Base-by-base conservation (phyloP, 352 stramenopile genomes). In the Plasmopara viticola region DNA sequence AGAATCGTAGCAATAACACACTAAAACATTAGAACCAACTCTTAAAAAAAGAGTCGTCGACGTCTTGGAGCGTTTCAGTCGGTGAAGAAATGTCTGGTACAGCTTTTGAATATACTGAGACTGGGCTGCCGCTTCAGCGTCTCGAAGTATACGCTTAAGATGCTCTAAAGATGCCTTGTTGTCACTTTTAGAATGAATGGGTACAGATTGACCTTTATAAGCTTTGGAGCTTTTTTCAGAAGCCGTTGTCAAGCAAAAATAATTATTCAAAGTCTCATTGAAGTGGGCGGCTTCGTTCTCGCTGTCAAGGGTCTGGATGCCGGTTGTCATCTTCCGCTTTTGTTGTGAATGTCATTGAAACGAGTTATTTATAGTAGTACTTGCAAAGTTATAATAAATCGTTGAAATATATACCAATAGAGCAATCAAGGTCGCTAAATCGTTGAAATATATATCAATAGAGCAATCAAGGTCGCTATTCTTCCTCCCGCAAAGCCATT, bases 121-220 rank as follows among this genome's bases (percentile, higher is more conserved):
- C 35, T 78, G 68, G 0, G 34, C 20, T 9, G 68, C 13, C 20
- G 51, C 39, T 5, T 35, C 29, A 2, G 68, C 56, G n/a, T 70
- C 49, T 2, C 68, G 68, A 15, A 78, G 43, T 1, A 62, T 37
- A 29, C 45, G 56, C 56, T 78, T 78, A 4, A 78, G 42, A 31
- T 63, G 47, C 48, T 63, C 65, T 25, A 78, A 54, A 10, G 56
- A 20, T 47, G 44, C 28, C 15, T 52, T 30, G 0, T 1, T 25
- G 12, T 40, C 17, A 6, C 34, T 62, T 25, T 50, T 37, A 15
- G 39, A 7, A 29, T 44, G 30, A 4, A 15, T 13, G 15, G 31
- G 13, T 1, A n/a, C 20, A 13, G 6, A 15, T 9, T 25, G 34
- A 17, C n/a, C 25, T 14, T 44, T 39, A 28, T 37, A 48, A 0